A percentile compares a stretch with the other conserved stretches of the same genome.
phyloP scores from a whole-genome alignment of 768 basidiomycete genomes.

The Russula earlei region DNA sequence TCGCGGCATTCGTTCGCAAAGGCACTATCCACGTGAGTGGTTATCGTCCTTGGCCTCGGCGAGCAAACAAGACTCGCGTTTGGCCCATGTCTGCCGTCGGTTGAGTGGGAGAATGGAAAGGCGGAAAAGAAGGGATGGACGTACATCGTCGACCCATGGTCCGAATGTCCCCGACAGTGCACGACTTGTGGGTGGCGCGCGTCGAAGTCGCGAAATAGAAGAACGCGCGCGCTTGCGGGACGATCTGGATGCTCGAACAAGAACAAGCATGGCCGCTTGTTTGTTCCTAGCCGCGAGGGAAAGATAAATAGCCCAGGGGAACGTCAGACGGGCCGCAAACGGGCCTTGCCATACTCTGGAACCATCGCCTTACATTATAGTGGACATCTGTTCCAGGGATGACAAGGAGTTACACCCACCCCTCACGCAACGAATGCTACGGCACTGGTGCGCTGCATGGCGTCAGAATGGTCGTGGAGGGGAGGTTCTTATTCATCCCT shows the following conservation, averaged over 20 bases:
- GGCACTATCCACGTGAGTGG: slow-evolving; percentile 75
- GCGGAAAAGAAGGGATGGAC: slow-evolving; percentile 18
- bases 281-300: slow-evolving; percentile 69
- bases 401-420: slow-evolving; percentile 34
- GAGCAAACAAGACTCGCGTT: slow-evolving; percentile 54
- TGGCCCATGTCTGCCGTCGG: slow-evolving; percentile 27
- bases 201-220: slow-evolving; percentile 66
- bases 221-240: slow-evolving; percentile 56
- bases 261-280: slow-evolving; percentile 47
- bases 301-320: slow-evolving; percentile 57
- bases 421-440: slow-evolving; percentile 94
- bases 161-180: slow-evolving; percentile 46
- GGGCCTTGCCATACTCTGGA: slow-evolving; percentile 75
- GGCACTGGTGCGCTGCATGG: slow-evolving; percentile 53
- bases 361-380: slow-evolving; percentile 76
- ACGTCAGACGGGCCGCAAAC: background rate
- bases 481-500: too few species aligned
- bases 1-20: slow-evolving; percentile 64
- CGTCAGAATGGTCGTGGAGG: too few species aligned
- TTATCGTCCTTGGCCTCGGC: slow-evolving; percentile 67
- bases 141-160: slow-evolving; percentile 61
- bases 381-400: background rate
- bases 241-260: slow-evolving; percentile 62
- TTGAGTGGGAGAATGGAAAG: background rate
- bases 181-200: slow-evolving; percentile 63